These are phyloP conservation scores for Hypoxylon sp. DNA, from an alignment of 2,329 filamentous ascomycete species.

Conservation along the genomic window DNA sequence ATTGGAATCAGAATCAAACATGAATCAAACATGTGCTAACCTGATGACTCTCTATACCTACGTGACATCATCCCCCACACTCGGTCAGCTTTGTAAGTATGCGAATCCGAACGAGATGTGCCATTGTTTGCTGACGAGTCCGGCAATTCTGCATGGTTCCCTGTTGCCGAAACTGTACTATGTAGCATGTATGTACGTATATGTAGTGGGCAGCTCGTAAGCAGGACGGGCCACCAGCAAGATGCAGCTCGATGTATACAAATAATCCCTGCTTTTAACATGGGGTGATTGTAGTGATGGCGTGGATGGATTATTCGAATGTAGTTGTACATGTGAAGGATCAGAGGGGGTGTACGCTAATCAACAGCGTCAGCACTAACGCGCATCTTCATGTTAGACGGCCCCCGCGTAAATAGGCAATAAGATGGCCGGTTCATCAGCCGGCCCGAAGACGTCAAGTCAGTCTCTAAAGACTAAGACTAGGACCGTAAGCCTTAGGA, in stretches of 20 bases:
- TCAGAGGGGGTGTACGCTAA: conserved; percentile 36
- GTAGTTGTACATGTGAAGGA: conserved; percentile 31
- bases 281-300: conserved; percentile 36
- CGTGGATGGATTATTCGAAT: conserved; percentile 24
- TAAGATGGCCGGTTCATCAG: conserved; percentile 30
- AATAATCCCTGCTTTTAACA: conserved; percentile 22
- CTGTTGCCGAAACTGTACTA: conserved; percentile 19
- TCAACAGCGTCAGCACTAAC: conserved; percentile 43
- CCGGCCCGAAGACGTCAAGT: conserved; percentile 25
- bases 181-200: conserved; percentile 13
- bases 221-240: conserved; percentile 14
- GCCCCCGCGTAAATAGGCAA: conserved; percentile 40
- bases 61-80: conserved; percentile 30
- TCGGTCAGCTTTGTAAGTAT: conserved; percentile 20
- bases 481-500: conserved; percentile 11
- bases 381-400: conserved; percentile 33
- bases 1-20: background rate
- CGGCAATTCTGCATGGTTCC: conserved; percentile 26
- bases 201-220: conserved; percentile 30
- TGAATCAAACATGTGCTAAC: conserved; percentile 12
- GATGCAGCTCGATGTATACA: conserved; percentile 31
- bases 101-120: conserved; percentile 17
- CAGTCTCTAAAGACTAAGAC: conserved; percentile 9
- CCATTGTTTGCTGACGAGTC: conserved; percentile 20
- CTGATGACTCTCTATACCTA: conserved; percentile 3